Base-by-base conservation (phyloP, 441 rosid species). In the Arabidopsis hybrid region DNA sequence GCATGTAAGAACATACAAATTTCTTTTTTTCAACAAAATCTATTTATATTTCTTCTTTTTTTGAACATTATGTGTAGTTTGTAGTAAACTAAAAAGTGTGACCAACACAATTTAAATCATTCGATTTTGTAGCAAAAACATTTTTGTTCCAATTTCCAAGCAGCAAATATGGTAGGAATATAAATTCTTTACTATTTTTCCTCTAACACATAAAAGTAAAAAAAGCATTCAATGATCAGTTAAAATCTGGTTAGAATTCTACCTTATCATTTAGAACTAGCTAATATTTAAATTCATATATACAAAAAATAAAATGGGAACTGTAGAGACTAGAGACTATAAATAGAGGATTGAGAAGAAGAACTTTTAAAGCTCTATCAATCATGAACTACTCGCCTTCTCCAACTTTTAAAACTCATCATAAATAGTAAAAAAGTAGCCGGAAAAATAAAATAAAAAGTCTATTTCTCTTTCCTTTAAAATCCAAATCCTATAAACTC, bases 321-420 rank as follows among this genome's bases (percentile, higher is more conserved):
- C 45, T 62, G 52, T 21, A 21, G 26, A 21, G 26, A 21, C 26
- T 46, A 65, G 51, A 68, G 31, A 11, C 73, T 32, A 60, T 43
- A 71, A 71, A 71, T 71, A 71, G 36, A 71, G 36, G 68, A 64
- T 49, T 3, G 60, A 47, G 72, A 58, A 59, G 68, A 64, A 68
- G 74, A 68, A 55, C 71, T 76, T 70, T 49, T 47, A 56, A 57
- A 47, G 71, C 29, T 56, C 75, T 59, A 46, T 78, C 79, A 79
- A 79, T 79, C 82, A 79, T 79, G 72, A 78, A 69, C 76, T 68
- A 79, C 79, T 74, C 72, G 75, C 59, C 74, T 74, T 69, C 75
- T 49, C 65, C 60, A 66, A 72, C 77, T 53, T 72, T 65, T 65
- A 59, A 77, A 77, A 60, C 73, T 72, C 76, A 71, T 77, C 72